Evolutionary conservation across 2,329 filamentous ascomycete genomes (phyloP).

Genomic region (Botryotinia narcissicola): DNA sequence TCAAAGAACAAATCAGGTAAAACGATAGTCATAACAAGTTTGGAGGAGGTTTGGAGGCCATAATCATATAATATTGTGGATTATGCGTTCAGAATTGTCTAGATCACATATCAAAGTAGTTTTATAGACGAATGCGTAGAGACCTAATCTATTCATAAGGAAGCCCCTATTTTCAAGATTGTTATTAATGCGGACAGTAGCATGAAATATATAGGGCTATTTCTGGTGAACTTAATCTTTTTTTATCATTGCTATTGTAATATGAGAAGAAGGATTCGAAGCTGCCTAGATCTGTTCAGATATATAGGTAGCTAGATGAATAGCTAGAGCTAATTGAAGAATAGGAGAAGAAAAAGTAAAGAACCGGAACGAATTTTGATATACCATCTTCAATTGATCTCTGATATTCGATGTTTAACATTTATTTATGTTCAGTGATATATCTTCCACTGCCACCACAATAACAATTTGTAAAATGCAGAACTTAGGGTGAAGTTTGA

Average conservation of each 20-base stretch:
- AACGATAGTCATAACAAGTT: not conserved
- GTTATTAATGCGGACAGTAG: not conserved
- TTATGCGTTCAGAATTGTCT: not conserved
- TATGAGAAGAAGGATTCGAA: not conserved
- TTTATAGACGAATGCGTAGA: not conserved
- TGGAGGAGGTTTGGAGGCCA: not conserved
- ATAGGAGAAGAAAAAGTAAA: not conserved
- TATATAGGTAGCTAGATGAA: not conserved
- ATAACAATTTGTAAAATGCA: conserved; percentile 3
- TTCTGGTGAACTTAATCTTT: not conserved
- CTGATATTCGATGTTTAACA: not conserved
- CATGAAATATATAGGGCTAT: not conserved
- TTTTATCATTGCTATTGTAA: not conserved
- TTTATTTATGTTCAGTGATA: not conserved
- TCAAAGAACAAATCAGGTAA: too few species aligned
- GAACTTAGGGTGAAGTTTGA: not conserved
- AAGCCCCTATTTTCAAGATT: not conserved
- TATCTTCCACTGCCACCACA: not conserved
- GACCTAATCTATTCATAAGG: not conserved
- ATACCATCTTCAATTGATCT: not conserved
- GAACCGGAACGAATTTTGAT: not conserved
- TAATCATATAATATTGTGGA: not conserved
- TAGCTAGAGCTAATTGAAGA: not conserved
- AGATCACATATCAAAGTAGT: not conserved
- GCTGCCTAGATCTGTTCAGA: not conserved